phyloP scores from a whole-genome alignment of 495 filamentous ascomycete species.

The Sabuloglossum arenarium region DNA sequence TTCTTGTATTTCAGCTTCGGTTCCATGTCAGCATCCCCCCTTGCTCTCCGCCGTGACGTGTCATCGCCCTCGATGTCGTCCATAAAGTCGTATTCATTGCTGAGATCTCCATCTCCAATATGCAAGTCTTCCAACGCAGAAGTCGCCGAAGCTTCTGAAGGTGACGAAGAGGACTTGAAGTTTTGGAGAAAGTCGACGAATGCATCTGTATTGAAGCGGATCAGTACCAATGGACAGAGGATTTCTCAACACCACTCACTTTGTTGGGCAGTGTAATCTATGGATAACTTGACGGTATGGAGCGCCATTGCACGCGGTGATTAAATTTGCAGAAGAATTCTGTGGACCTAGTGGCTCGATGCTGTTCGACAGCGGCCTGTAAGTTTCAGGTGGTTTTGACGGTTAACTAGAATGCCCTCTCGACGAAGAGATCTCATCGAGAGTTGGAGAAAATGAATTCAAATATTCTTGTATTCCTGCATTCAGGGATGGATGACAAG shows the following conservation, averaged over 20 bases:
- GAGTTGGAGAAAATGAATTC: not conserved
- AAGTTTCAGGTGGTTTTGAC: too few species aligned
- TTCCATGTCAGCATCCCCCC: constrained; percentile 18
- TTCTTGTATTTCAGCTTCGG: constrained; percentile 79
- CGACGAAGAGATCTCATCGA: too few species aligned
- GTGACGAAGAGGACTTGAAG: constrained; percentile 66
- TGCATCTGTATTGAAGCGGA: constrained; percentile 28
- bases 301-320: constrained; percentile 44
- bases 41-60: constrained; percentile 20
- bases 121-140: constrained; percentile 65
- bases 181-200: constrained; percentile 74
- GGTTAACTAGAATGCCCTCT: too few species aligned
- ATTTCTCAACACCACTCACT: constrained; percentile 24
- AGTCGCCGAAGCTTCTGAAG: constrained; percentile 43
- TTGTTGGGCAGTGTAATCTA: constrained; percentile 75
- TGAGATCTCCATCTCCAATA: constrained; percentile 62
- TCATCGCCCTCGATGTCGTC: constrained; percentile 53
- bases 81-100: constrained; percentile 91
- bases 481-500: not conserved
- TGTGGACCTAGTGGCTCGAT: too few species aligned
- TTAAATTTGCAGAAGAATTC: too few species aligned
- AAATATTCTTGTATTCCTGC: not conserved
- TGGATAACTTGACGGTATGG: constrained; percentile 46
- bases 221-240: not conserved
- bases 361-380: too few species aligned